Evolutionary conservation across 176 grass and related monocot species (phyloP).

Genomic region (Cenchrus purpureus): DNA sequence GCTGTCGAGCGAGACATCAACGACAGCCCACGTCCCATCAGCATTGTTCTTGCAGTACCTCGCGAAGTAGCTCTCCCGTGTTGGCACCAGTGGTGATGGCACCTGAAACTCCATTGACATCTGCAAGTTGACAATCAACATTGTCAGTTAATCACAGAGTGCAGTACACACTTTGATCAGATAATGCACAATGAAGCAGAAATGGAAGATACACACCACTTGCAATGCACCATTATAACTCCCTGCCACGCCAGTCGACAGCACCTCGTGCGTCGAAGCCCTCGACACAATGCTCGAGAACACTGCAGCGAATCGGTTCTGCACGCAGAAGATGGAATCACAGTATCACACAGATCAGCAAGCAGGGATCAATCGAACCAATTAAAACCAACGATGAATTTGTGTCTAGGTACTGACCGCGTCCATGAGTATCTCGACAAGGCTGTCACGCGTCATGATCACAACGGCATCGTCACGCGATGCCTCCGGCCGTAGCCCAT

Average conservation of each 20-base stretch:
- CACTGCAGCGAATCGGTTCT: constrained; percentile 71
- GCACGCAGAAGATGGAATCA: background rate
- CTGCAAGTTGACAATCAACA: constrained; percentile 34
- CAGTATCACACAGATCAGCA: background rate
- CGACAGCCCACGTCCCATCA: constrained; percentile 74
- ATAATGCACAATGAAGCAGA: background rate
- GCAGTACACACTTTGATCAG: background rate
- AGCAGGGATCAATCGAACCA: background rate
- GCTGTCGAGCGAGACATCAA: constrained; percentile 79
- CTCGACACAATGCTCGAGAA: constrained; percentile 91
- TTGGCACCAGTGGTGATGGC: constrained; percentile 81
- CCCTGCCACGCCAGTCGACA: constrained; percentile 82
- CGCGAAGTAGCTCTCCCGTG: constrained; percentile 70
- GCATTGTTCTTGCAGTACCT: constrained; percentile 83
- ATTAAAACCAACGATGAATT: background rate
- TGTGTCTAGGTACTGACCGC: constrained; percentile 42
- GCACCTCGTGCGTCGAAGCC: constrained; percentile 63
- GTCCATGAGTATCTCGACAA: constrained; percentile 89
- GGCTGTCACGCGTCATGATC: constrained; percentile 72
- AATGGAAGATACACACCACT: constrained; percentile 56
- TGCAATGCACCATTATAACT: constrained; percentile 81
- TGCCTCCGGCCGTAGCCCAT: constrained; percentile 64
- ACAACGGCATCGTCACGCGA: constrained; percentile 67
- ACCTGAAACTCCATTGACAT: constrained; percentile 95
- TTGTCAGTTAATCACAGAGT: background rate